These are phyloP conservation scores for Fusarium sp. DNA, from an alignment of 2,329 filamentous ascomycete genomes.

Conservation along the genomic window DNA sequence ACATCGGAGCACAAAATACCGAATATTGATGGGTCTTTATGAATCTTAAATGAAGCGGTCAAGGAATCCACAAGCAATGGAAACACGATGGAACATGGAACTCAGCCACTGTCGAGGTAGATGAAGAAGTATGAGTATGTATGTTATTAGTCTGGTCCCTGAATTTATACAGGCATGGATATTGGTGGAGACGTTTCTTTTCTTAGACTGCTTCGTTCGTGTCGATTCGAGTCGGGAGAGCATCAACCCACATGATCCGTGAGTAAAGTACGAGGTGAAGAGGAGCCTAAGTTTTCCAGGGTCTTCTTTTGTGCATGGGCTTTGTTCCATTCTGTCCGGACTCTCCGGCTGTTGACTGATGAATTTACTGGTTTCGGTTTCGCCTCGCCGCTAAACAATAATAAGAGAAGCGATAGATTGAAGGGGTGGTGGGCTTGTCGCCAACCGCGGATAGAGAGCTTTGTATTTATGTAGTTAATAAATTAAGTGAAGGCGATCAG, in stretches of 20 bases:
- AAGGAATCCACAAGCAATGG: slow-evolving; percentile 12
- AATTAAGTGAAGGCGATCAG: not conserved
- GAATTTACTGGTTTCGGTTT: slow-evolving; percentile 33
- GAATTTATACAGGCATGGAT: slow-evolving; percentile 28
- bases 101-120: not conserved
- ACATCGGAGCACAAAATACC: not conserved
- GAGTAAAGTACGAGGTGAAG: slow-evolving; percentile 3
- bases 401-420: slow-evolving; percentile 8
- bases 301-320: slow-evolving; percentile 6
- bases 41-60: slow-evolving; percentile 5
- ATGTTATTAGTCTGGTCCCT: slow-evolving; percentile 30
- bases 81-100: slow-evolving; percentile 15
- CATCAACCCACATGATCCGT: slow-evolving; percentile 24
- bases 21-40: not conserved
- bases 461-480: not conserved
- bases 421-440: not conserved
- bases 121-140: not conserved
- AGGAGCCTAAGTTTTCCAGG: slow-evolving; percentile 6
- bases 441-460: slow-evolving; percentile 21
- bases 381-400: slow-evolving; percentile 7
- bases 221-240: slow-evolving; percentile 8
- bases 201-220: slow-evolving; percentile 31
- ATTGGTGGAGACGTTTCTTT: slow-evolving; percentile 22
- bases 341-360: slow-evolving; percentile 33
- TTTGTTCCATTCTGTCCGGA: slow-evolving; percentile 25